Conservation (phyloP, 2,329 filamentous ascomycete genomes). For the Hysterium pulicare region DNA sequence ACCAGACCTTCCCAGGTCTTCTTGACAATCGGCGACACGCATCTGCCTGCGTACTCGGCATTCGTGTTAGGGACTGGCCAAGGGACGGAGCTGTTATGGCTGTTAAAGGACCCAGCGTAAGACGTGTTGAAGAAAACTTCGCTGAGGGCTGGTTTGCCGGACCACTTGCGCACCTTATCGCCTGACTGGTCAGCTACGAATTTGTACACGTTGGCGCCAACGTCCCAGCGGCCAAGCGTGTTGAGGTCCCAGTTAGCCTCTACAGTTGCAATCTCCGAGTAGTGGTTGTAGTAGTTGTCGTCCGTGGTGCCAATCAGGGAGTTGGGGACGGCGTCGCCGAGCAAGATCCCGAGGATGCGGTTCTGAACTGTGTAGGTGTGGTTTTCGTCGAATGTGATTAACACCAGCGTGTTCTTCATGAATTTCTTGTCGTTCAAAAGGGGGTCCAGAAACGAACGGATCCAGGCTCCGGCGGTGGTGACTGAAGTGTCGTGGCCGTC, state of each 20-base stretch:
- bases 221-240: slow-evolving; percentile 47
- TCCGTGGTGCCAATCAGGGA: slow-evolving; percentile 67
- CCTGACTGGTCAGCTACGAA: slow-evolving; percentile 25
- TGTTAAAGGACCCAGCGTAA: slow-evolving; percentile 11
- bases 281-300: slow-evolving; percentile 54
- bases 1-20: slow-evolving; percentile 22
- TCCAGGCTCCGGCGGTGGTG: slow-evolving; percentile 66
- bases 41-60: slow-evolving; percentile 23
- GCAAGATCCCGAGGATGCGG: slow-evolving; percentile 65
- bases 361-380: slow-evolving; percentile 66
- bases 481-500: slow-evolving; percentile 75
- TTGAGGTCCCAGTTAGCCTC: slow-evolving; percentile 46
- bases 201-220: slow-evolving; percentile 46
- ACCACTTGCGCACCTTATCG: not conserved
- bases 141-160: slow-evolving; percentile 5
- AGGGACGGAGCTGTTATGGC: slow-evolving; percentile 17
- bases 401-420: slow-evolving; percentile 70
- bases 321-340: slow-evolving; percentile 69
- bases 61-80: slow-evolving; percentile 29
- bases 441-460: slow-evolving; percentile 64
- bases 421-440: slow-evolving; percentile 68
- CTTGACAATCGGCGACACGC: slow-evolving; percentile 21
- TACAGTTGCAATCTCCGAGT: slow-evolving; percentile 44
- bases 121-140: slow-evolving; percentile 13
- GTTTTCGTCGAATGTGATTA: slow-evolving; percentile 78